Evolutionary conservation across 1,139 yeast genomes (phyloP).

Genomic region (Pichia norvegensis): DNA sequence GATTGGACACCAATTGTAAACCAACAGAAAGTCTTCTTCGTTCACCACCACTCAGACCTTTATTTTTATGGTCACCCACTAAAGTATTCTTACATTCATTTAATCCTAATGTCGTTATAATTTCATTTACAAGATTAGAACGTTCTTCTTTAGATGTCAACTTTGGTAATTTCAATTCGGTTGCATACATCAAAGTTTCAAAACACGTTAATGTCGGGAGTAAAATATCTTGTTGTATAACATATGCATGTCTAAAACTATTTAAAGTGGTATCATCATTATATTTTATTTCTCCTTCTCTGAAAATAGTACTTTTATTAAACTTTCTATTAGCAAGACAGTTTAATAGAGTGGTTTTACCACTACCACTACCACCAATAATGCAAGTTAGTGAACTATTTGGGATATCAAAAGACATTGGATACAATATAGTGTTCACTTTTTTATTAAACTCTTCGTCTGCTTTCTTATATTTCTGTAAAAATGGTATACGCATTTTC

Average conservation of each 20-base stretch:
- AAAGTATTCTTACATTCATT: slow-evolving; percentile 53
- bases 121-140: slow-evolving; percentile 44
- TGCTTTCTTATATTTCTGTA: background rate
- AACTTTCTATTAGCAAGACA: slow-evolving; percentile 57
- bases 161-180: slow-evolving; percentile 54
- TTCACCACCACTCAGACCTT: slow-evolving; percentile 82
- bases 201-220: slow-evolving; percentile 63
- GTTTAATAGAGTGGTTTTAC: slow-evolving; percentile 75
- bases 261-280: slow-evolving; percentile 31
- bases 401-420: slow-evolving; percentile 49
- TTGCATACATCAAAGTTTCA: slow-evolving; percentile 64
- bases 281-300: slow-evolving; percentile 28
- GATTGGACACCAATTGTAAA: slow-evolving; percentile 67
- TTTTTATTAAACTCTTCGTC: slow-evolving; percentile 18
- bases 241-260: slow-evolving; percentile 51
- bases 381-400: slow-evolving; percentile 55
- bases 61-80: slow-evolving; percentile 49
- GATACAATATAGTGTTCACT: slow-evolving; percentile 29
- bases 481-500: background rate
- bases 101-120: slow-evolving; percentile 58
- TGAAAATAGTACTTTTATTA: slow-evolving; percentile 21
- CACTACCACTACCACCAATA: slow-evolving; percentile 82
- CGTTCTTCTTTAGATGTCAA: slow-evolving; percentile 36
- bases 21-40: slow-evolving; percentile 73
- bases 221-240: slow-evolving; percentile 69